Conservation (phyloP, 352 stramenopile genomes). For the Aphanomyces invadans region DNA sequence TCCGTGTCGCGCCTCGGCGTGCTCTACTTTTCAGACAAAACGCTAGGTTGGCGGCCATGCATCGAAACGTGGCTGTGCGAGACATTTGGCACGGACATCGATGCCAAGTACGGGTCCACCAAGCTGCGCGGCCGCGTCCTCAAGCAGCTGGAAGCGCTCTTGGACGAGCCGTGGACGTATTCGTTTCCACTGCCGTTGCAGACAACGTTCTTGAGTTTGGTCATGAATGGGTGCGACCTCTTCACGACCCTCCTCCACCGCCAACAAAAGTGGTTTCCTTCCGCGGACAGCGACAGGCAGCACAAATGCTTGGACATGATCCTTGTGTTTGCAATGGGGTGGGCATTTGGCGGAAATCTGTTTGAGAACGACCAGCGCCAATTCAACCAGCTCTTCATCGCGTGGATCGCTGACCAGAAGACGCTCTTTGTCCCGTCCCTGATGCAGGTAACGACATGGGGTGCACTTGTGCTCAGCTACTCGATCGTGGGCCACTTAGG, state of each 20-base stretch:
- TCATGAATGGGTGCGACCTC: conserved; percentile 6
- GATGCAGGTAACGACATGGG: conserved; percentile 4
- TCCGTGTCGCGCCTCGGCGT: conserved; percentile 89
- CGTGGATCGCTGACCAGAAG: neutral
- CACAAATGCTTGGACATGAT: conserved; percentile 10
- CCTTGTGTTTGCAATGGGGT: conserved; percentile 3
- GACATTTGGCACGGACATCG: conserved; percentile 23
- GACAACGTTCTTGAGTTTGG: neutral
- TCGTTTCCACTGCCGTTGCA: neutral
- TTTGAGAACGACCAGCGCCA: neutral
- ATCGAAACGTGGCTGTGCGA: conserved; percentile 54
- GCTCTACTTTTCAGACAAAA: conserved; percentile 75
- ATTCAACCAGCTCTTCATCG: conserved; percentile 2
- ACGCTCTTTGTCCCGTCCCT: neutral
- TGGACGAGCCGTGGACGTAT: neutral
- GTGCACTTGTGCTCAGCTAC: too few relatives aligned
- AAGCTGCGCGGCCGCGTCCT: conserved; percentile 8
- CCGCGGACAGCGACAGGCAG: conserved; percentile 7
- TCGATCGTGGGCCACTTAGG: neutral
- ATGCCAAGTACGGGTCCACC: conserved; percentile 4
- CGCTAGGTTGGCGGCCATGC: conserved; percentile 56
- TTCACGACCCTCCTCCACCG: neutral
- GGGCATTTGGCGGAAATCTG: conserved; percentile 8
- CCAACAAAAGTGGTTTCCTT: conserved; percentile 1
- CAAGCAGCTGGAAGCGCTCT: conserved; percentile 9